phyloP scores from a whole-genome alignment of 2,329 filamentous ascomycete species.

The Colletotrichum lupini region DNA sequence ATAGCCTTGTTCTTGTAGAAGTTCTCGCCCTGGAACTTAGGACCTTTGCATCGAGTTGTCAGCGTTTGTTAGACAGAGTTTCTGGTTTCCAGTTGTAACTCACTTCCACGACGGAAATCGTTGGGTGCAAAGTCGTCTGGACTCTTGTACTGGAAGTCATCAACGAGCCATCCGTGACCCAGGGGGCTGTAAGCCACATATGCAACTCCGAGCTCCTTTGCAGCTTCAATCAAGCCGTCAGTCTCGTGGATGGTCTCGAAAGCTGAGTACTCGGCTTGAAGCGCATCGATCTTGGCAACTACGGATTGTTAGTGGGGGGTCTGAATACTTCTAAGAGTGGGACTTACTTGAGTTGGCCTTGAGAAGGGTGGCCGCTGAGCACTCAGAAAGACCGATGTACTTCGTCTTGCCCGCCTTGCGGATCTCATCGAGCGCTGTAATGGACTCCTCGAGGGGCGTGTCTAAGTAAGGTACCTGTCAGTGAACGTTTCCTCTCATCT shows the following conservation, averaged over 20 bases:
- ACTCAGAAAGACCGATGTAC: conserved; percentile 60
- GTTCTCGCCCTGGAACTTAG: conserved; percentile 55
- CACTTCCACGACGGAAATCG: conserved; percentile 53
- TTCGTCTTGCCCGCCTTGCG: conserved; percentile 58
- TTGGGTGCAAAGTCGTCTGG: conserved; percentile 57
- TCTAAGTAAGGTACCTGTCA: conserved; percentile 34
- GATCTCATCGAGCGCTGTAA: conserved; percentile 57
- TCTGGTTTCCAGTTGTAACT: conserved; percentile 26
- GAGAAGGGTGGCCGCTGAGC: conserved; percentile 55
- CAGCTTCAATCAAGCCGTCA: conserved; percentile 51
- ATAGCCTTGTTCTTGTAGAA: conserved; percentile 56
- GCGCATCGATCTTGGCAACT: conserved; percentile 59
- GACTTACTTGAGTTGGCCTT: conserved; percentile 55
- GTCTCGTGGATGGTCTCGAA: conserved; percentile 40
- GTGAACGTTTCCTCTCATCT: background rate
- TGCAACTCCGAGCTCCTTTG: conserved; percentile 52
- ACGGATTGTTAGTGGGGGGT: background rate
- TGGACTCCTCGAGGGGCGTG: conserved; percentile 59
- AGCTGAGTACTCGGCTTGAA: conserved; percentile 58
- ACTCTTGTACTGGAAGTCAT: conserved; percentile 52
- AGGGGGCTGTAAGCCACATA: conserved; percentile 59
- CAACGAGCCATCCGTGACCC: conserved; percentile 59
- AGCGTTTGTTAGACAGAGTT: background rate
- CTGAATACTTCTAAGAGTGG: background rate
- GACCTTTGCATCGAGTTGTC: conserved; percentile 40